Conservation (phyloP, 139 green algal species). For the Picochlorum sp. region DNA sequence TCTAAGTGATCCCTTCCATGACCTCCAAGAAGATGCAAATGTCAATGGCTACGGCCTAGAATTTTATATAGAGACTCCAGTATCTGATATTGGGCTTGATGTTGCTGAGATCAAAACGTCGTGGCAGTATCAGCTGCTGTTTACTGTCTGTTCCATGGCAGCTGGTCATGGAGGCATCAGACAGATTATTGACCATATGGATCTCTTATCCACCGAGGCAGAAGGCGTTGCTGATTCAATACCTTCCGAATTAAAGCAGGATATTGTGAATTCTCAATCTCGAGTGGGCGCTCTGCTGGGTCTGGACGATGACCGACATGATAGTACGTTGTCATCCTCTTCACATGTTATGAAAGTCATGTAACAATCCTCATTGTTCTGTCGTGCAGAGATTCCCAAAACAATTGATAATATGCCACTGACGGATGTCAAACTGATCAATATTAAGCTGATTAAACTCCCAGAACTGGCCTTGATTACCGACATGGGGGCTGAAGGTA, state of each 20-base stretch:
- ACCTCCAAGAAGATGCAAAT: slow-evolving; percentile 38
- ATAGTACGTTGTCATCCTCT: slow-evolving; percentile 2
- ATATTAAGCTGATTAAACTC: slow-evolving; percentile 55
- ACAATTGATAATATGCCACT: slow-evolving; percentile 41
- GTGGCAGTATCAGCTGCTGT: slow-evolving; percentile 58
- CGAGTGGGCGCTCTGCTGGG: slow-evolving; percentile 47
- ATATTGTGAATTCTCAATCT: slow-evolving; percentile 27
- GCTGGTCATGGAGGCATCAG: slow-evolving; percentile 46
- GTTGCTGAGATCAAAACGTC: slow-evolving; percentile 34
- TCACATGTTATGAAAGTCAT: too few relatives aligned
- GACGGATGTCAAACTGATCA: slow-evolving; percentile 49
- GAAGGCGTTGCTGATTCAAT: slow-evolving; percentile 44
- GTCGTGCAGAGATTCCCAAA: slow-evolving; percentile 29
- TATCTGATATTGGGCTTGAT: slow-evolving; percentile 29
- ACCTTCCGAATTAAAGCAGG: slow-evolving; percentile 11
- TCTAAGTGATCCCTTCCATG: slow-evolving; percentile 49
- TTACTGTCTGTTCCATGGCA: slow-evolving; percentile 50
- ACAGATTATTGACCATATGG: slow-evolving; percentile 51
- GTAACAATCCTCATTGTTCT: neutral
- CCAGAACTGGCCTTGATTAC: slow-evolving; percentile 49
- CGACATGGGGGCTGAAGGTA: slow-evolving; percentile 36
- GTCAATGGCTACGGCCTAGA: slow-evolving; percentile 54
- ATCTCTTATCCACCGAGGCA: slow-evolving; percentile 50
- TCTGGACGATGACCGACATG: slow-evolving; percentile 18
- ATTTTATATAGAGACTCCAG: slow-evolving; percentile 53